Percentiles rank a stretch among this genome's conserved stretches.
Conservation (phyloP, 257 asterid species). For the Solanum bulbocastanum region DNA sequence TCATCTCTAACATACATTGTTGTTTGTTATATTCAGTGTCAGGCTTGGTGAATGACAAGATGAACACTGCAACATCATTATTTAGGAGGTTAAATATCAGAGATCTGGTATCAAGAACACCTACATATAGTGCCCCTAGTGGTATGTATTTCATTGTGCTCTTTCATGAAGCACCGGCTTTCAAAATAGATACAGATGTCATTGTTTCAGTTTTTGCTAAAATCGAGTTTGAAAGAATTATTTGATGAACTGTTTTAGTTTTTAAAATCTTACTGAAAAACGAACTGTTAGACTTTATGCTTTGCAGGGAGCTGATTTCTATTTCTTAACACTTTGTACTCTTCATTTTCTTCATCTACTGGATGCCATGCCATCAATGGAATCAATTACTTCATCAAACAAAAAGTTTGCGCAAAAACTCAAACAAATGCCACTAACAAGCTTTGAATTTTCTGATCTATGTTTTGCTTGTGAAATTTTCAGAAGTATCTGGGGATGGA, state of each 20-base stretch:
- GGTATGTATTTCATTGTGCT: slow-evolving; percentile 26
- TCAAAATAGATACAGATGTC: background rate
- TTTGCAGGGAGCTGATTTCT: background rate
- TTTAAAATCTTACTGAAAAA: background rate
- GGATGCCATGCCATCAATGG: background rate
- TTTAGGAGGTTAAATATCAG: slow-evolving; percentile 50
- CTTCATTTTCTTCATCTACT: background rate
- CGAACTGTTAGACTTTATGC: background rate
- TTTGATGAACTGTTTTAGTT: background rate
- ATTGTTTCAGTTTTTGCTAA: background rate
- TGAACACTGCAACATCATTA: slow-evolving; percentile 17
- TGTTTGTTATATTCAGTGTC: background rate
- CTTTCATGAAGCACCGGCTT: background rate
- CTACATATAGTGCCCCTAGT: slow-evolving; percentile 34
- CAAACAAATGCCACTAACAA: background rate
- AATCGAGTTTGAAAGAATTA: background rate
- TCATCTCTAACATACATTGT: background rate
- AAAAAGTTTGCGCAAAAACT: background rate
- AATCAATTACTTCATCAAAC: background rate
- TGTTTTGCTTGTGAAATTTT: background rate
- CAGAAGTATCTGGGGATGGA: slow-evolving; percentile 74
- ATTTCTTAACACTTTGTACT: background rate
- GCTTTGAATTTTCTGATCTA: background rate
- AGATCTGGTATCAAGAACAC: slow-evolving; percentile 35
- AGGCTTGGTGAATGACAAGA: background rate